Evolutionary conservation across 2,329 filamentous ascomycete genomes (phyloP).

Genomic region (Ceratocystis smalleyi): DNA sequence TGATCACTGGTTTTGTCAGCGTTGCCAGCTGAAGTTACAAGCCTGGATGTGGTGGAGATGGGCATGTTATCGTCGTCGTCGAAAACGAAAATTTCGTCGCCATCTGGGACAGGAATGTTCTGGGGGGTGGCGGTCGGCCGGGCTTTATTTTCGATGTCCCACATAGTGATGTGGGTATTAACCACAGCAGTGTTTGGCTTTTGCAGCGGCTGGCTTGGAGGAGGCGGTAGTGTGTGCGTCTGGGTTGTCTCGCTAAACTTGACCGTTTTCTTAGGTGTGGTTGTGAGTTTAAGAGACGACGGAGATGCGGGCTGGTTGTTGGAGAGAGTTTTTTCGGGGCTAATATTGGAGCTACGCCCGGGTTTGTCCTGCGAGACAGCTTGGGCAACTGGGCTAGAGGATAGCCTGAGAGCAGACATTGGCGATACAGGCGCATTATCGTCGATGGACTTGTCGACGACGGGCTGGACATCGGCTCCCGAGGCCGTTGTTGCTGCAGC

Average conservation of each 20-base stretch:
- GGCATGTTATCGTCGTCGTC: slow-evolving; percentile 26
- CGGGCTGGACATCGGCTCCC: background rate
- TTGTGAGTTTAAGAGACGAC: background rate
- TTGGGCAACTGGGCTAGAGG: background rate
- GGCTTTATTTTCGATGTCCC: slow-evolving; percentile 6
- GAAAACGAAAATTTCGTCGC: slow-evolving; percentile 33
- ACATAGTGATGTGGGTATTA: background rate
- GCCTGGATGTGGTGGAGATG: slow-evolving; percentile 21
- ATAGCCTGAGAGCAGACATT: background rate
- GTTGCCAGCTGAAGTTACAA: slow-evolving; percentile 20
- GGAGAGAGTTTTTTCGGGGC: too few relatives aligned
- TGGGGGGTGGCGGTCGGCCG: slow-evolving; percentile 17
- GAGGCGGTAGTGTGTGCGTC: slow-evolving; percentile 6
- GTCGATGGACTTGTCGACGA: background rate
- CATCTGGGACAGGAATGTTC: slow-evolving; percentile 9
- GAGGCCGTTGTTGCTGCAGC: background rate
- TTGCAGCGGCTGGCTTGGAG: background rate
- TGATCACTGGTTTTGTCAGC: background rate
- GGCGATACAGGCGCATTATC: background rate
- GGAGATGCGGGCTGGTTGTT: background rate
- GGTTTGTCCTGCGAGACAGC: background rate
- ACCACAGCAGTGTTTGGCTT: background rate
- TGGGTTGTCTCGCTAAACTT: slow-evolving; percentile 11
- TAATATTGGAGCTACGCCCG: too few relatives aligned
- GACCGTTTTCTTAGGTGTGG: slow-evolving; percentile 13